Conservation (phyloP, 148 eudicot species). For the Cornus suecica region DNA sequence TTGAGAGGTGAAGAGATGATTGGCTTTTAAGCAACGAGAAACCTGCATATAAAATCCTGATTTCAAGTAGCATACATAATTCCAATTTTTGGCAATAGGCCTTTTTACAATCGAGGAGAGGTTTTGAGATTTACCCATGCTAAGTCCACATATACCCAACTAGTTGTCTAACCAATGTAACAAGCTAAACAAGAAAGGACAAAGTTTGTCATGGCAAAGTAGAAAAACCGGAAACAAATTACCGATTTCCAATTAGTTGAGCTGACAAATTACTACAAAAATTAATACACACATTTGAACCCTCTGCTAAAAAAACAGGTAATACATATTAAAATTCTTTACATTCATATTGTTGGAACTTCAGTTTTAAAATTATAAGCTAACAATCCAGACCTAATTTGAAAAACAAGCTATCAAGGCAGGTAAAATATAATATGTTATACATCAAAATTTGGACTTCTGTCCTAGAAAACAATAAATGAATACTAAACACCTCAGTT, state of each 20-base stretch:
- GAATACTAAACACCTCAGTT: neutral
- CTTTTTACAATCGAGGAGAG: neutral
- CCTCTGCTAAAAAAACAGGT: neutral
- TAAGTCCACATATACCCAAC: slow-evolving; percentile 94
- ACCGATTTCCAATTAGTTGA: neutral
- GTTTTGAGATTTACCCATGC: slow-evolving; percentile 73
- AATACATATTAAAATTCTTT: neutral
- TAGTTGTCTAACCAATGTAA: slow-evolving; percentile 78
- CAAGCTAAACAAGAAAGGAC: too few relatives aligned
- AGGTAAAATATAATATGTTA: too few relatives aligned
- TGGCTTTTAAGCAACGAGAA: neutral
- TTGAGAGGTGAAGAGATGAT: neutral
- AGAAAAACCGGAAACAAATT: too few relatives aligned
- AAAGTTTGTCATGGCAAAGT: too few relatives aligned
- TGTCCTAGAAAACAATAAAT: neutral
- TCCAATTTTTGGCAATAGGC: neutral
- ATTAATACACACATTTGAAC: neutral
- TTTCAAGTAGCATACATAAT: neutral
- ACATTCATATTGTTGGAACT: neutral
- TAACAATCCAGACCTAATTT: neutral
- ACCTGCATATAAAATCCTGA: neutral
- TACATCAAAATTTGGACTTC: neutral
- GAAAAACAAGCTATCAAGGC: neutral
- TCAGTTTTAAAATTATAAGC: neutral
- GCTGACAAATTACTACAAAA: neutral